A percentile compares a stretch with the other conserved stretches of the same genome.
phyloP scores from a whole-genome alignment of 768 basidiomycete genomes.

The Tubosaeta sp. region DNA sequence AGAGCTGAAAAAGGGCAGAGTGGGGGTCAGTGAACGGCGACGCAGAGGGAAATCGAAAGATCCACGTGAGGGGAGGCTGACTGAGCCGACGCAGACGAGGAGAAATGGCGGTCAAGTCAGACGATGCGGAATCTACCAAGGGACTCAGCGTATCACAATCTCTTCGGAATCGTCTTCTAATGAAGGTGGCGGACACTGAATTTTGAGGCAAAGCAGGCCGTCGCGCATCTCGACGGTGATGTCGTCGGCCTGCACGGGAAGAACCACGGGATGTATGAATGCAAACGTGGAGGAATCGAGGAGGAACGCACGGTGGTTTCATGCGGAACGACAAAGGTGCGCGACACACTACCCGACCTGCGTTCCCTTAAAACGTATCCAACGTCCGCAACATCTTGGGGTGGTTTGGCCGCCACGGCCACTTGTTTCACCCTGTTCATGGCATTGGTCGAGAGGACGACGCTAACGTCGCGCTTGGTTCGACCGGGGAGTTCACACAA shows the following conservation, averaged over 20 bases:
- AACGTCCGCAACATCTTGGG: constrained; percentile 37
- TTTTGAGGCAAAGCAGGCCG: constrained; percentile 55
- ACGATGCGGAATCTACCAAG: constrained; percentile 12
- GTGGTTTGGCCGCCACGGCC: constrained; percentile 46
- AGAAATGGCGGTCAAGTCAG: constrained; percentile 9
- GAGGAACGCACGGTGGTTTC: constrained; percentile 50
- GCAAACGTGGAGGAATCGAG: neutral
- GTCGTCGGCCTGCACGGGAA: constrained; percentile 43
- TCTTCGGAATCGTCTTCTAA: constrained; percentile 40
- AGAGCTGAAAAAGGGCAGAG: constrained; percentile 6
- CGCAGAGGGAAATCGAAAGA: neutral
- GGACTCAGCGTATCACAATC: constrained; percentile 46
- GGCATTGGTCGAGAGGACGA: constrained; percentile 56
- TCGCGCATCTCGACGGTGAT: constrained; percentile 53
- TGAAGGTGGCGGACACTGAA: constrained; percentile 47
- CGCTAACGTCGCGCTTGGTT: constrained; percentile 49
- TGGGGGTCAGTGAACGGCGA: constrained; percentile 9
- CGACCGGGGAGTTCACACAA: constrained; percentile 71
- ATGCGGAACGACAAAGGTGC: constrained; percentile 51
- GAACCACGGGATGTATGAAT: constrained; percentile 3
- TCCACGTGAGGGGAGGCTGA: constrained; percentile 1
- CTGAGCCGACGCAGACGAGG: constrained; percentile 6
- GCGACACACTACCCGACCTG: constrained; percentile 45
- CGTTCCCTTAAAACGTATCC: constrained; percentile 52
- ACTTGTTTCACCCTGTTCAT: constrained; percentile 63